Conservation (phyloP, 73 alveolate genomes). For the Tetrahymena elliotti region DNA sequence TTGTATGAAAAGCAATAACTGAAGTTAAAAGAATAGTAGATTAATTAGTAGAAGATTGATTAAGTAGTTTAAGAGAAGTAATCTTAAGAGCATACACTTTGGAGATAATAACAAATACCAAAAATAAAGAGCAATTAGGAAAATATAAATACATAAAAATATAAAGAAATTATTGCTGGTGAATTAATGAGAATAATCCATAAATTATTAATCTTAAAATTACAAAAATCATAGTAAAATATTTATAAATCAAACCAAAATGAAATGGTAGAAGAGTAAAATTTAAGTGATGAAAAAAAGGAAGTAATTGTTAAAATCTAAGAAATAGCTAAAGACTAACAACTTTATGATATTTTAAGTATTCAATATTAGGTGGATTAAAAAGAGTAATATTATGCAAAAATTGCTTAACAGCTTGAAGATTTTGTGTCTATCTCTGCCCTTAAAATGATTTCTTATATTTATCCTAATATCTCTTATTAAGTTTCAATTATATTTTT, state of each 20-base stretch:
- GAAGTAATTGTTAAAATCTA: background rate
- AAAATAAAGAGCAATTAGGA: background rate
- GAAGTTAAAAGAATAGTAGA: background rate
- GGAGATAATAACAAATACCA: background rate
- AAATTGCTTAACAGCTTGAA: background rate
- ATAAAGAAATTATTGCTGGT: background rate
- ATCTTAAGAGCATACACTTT: background rate
- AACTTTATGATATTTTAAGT: background rate
- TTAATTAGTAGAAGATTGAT: background rate
- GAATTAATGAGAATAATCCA: background rate
- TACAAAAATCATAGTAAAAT: background rate
- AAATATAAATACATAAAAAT: background rate
- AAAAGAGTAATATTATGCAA: background rate
- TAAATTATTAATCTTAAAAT: background rate
- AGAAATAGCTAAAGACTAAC: background rate
- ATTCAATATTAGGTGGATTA: background rate
- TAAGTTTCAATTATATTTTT: background rate
- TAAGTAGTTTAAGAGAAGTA: background rate
- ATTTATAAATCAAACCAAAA: background rate
- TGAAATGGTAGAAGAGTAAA: background rate
- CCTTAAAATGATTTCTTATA: background rate
- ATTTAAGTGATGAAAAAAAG: background rate
- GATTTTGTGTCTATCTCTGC: background rate
- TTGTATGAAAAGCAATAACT: background rate
- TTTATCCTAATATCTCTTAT: background rate